Evolutionary conservation across 441 rosid species (phyloP).

Genomic region (Gossypium lobatum): DNA sequence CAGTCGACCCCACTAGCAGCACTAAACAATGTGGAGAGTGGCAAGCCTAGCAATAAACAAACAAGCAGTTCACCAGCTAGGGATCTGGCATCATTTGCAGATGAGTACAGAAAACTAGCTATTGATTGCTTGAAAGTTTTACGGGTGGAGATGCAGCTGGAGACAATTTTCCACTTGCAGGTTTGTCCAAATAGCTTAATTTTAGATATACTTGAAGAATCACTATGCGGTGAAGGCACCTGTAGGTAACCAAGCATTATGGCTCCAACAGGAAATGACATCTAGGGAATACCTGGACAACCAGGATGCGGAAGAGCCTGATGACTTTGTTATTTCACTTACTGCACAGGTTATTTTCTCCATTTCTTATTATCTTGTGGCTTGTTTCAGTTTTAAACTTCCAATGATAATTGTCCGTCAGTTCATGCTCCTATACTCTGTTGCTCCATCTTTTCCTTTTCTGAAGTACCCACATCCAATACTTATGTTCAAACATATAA

Average conservation of each 20-base stretch:
- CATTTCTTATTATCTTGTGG: neutral
- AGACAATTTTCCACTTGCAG: conserved; percentile 95
- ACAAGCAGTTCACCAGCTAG: conserved; percentile 33
- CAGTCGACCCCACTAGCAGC: conserved; percentile 45
- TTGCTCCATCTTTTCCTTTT: neutral
- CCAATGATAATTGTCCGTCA: neutral
- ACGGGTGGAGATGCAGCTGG: conserved; percentile 96
- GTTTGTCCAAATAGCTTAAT: conserved; percentile 34
- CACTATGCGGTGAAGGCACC: conserved; percentile 15
- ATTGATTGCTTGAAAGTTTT: conserved; percentile 93
- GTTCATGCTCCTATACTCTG: neutral
- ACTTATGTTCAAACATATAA: neutral
- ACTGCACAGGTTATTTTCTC: conserved; percentile 68
- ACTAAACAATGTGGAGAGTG: conserved; percentile 47
- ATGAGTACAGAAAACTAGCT: conserved; percentile 90
- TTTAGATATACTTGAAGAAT: conserved; percentile 6
- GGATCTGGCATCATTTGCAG: conserved; percentile 78
- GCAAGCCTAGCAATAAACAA: conserved; percentile 33
- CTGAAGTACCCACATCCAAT: neutral
- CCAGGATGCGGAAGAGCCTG: conserved; percentile 98
- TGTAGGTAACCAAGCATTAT: conserved; percentile 14
- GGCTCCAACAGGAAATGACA: conserved; percentile 76
- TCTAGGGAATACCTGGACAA: conserved; percentile 86
- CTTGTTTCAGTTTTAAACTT: neutral
- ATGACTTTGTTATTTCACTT: conserved; percentile 85